Evolutionary conservation across 257 asterid genomes (phyloP).

Genomic region (Primulina huaijiensis): DNA sequence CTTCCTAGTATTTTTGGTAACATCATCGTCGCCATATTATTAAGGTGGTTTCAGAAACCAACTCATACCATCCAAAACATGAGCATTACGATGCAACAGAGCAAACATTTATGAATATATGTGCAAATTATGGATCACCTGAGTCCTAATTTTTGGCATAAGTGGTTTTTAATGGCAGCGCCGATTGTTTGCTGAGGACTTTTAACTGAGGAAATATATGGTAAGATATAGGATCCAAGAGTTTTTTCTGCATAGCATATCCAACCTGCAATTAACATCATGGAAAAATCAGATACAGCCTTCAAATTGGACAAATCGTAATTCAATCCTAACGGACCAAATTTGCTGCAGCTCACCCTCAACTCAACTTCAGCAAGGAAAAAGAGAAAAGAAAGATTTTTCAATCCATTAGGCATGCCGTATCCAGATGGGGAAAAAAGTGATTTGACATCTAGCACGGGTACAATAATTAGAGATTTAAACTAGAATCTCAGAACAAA

Average conservation of each 20-base stretch:
- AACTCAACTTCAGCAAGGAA: background rate
- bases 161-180: slow-evolving; percentile 63
- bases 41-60: background rate
- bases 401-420: background rate
- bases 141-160: slow-evolving; percentile 51
- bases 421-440: background rate
- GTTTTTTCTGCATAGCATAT: slow-evolving; percentile 98
- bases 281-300: slow-evolving; percentile 14
- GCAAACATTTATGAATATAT: background rate
- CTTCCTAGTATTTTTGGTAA: slow-evolving; percentile 18
- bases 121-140: slow-evolving; percentile 46
- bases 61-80: slow-evolving; percentile 15
- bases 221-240: slow-evolving; percentile 87
- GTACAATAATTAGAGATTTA: background rate
- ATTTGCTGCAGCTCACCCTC: slow-evolving; percentile 1
- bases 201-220: slow-evolving; percentile 91
- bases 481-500: background rate
- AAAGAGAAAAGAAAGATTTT: background rate
- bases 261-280: slow-evolving; percentile 72
- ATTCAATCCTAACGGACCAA: background rate
- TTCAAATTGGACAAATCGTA: background rate
- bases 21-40: background rate
- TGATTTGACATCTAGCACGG: background rate
- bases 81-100: background rate
- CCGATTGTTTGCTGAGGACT: slow-evolving; percentile 98